Evolutionary conservation across 306 rosid species (phyloP).

Genomic region (Myrica gale): DNA sequence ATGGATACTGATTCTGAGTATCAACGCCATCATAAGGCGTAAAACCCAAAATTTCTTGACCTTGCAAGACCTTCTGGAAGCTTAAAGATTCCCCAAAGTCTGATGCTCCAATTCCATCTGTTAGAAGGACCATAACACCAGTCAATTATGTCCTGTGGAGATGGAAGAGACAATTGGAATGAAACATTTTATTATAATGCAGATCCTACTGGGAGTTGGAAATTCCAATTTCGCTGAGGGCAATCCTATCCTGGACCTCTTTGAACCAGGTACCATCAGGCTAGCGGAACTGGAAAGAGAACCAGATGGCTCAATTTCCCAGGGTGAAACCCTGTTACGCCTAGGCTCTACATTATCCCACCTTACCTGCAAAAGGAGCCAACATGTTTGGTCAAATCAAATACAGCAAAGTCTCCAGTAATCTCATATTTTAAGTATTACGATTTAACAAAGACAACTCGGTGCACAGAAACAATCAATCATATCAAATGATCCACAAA

Average conservation of each 20-base stretch:
- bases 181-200: not conserved
- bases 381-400: not conserved
- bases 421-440: not conserved
- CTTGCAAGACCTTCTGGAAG: slow-evolving; percentile 99
- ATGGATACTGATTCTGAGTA: slow-evolving; percentile 47
- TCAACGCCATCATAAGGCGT: slow-evolving; percentile 52
- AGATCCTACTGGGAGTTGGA: slow-evolving; percentile 66
- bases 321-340: slow-evolving; percentile 93
- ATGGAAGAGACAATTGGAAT: not conserved
- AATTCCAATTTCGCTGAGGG: slow-evolving; percentile 55
- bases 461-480: not conserved
- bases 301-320: slow-evolving; percentile 94
- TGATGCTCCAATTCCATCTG: slow-evolving; percentile 82
- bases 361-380: slow-evolving; percentile 60
- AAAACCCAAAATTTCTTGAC: slow-evolving; percentile 94
- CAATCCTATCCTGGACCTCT: slow-evolving; percentile 76
- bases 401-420: not conserved
- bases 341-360: slow-evolving; percentile 83
- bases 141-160: slow-evolving; percentile 19
- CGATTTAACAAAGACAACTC: not conserved
- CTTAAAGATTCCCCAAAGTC: slow-evolving; percentile 94
- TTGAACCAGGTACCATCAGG: slow-evolving; percentile 67
- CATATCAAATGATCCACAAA: not conserved
- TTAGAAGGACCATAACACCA: slow-evolving; percentile 6
- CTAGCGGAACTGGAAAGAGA: slow-evolving; percentile 55